Evolutionary conservation across 805 yeast genomes (phyloP).

Genomic region (Candida boidinii): DNA sequence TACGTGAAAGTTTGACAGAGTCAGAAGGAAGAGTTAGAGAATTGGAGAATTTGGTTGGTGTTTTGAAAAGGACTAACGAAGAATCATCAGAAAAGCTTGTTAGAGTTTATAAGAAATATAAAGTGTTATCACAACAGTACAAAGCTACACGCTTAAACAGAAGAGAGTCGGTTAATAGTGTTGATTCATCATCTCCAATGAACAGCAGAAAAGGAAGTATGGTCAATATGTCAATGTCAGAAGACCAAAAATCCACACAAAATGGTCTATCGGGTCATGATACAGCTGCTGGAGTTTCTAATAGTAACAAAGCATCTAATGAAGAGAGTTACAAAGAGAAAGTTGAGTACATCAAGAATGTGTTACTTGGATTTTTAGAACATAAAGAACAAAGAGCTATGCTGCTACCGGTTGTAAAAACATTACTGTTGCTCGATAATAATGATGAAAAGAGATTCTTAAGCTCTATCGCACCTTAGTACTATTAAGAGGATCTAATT

Average conservation of each 20-base stretch:
- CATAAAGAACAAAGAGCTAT: constrained; percentile 87
- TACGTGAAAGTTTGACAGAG: constrained; percentile 44
- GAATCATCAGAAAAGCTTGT: constrained; percentile 63
- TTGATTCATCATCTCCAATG: constrained; percentile 15
- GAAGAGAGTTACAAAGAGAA: constrained; percentile 28
- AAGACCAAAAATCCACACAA: not conserved
- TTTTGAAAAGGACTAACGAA: constrained; percentile 54
- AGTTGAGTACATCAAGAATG: constrained; percentile 79
- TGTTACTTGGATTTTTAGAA: constrained; percentile 82
- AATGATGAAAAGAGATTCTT: constrained; percentile 71
- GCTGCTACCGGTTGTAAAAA: constrained; percentile 77
- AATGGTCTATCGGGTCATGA: constrained; percentile 2
- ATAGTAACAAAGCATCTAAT: constrained; percentile 1
- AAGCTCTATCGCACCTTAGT: constrained; percentile 33
- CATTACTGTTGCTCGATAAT: constrained; percentile 57
- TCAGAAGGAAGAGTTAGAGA: constrained; percentile 47
- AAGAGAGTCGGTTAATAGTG: constrained; percentile 11
- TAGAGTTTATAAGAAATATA: constrained; percentile 62
- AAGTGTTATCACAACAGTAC: constrained; percentile 51
- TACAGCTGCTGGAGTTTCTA: constrained; percentile 6
- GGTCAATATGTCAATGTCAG: constrained; percentile 3
- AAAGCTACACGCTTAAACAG: constrained; percentile 26
- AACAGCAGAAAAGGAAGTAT: constrained; percentile 14
- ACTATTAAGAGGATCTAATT: no score
- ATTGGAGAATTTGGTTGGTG: constrained; percentile 40